Percentiles rank a stretch among this genome's conserved stretches.
Conservation (phyloP, 2,329 filamentous ascomycete species). For the Alternaria incomplexa region DNA sequence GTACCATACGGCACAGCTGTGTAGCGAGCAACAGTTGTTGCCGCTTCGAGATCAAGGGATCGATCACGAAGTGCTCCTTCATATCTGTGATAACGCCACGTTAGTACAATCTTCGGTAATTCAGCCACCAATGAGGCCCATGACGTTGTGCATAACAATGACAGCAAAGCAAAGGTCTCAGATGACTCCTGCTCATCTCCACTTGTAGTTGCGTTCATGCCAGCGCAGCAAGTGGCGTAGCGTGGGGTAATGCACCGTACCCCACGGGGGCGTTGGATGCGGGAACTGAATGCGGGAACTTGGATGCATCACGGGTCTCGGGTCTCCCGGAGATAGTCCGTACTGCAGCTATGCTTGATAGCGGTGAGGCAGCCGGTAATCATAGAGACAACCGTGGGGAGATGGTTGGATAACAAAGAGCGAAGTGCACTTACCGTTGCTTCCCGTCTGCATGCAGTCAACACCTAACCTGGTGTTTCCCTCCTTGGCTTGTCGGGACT, state of each 20-base stretch:
- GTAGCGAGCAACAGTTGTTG: slow-evolving; percentile 96
- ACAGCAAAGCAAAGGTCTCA: slow-evolving; percentile 17
- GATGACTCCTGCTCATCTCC: slow-evolving; percentile 12
- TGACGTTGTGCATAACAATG: slow-evolving; percentile 5
- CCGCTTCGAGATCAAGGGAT: slow-evolving; percentile 96
- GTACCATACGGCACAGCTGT: slow-evolving; percentile 88
- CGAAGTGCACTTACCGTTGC: slow-evolving; percentile 68
- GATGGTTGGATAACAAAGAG: slow-evolving; percentile 7
- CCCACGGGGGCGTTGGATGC: slow-evolving; percentile 26
- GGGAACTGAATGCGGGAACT: slow-evolving; percentile 14
- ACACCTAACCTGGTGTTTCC: slow-evolving; percentile 81
- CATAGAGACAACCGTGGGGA: not conserved
- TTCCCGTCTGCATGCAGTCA: slow-evolving; percentile 95
- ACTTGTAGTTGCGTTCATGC: slow-evolving; percentile 16
- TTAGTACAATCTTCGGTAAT: slow-evolving; percentile 31
- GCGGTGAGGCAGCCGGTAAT: slow-evolving; percentile 19
- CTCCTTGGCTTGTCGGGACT: slow-evolving; percentile 94
- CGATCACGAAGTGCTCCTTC: slow-evolving; percentile 97
- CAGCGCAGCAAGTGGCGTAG: slow-evolving; percentile 20
- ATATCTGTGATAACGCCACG: slow-evolving; percentile 67
- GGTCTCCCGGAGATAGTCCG: slow-evolving; percentile 11
- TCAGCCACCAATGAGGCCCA: slow-evolving; percentile 12
- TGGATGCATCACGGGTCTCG: slow-evolving; percentile 27
- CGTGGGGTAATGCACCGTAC: slow-evolving; percentile 31
- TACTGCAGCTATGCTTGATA: slow-evolving; percentile 12